Conservation (phyloP, 768 basidiomycete genomes). For the Mycena belliarum region DNA sequence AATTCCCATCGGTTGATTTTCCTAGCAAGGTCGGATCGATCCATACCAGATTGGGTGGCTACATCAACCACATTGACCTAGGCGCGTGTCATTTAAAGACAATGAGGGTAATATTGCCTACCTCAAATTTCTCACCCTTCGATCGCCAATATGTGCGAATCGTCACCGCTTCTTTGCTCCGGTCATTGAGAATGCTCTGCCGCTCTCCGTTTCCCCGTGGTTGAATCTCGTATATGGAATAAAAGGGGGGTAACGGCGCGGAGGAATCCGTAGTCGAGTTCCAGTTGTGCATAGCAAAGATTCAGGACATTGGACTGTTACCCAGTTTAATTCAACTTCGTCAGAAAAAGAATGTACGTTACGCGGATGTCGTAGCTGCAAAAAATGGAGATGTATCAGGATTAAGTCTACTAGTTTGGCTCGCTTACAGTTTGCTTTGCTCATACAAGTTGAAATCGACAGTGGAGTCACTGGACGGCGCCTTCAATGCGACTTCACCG, state of each 20-base stretch:
- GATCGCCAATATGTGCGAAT: conserved; percentile 34
- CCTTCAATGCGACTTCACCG: conserved; percentile 37
- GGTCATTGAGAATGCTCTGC: conserved; percentile 32
- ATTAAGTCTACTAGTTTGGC: background rate
- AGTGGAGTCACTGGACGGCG: conserved; percentile 36
- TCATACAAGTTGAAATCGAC: conserved; percentile 44
- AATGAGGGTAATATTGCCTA: background rate
- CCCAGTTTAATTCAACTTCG: background rate
- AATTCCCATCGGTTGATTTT: conserved; percentile 43
- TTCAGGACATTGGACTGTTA: conserved; percentile 41
- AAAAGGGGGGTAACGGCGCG: conserved; percentile 50
- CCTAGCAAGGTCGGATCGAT: conserved; percentile 34
- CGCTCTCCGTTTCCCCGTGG: conserved; percentile 27
- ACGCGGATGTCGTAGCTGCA: conserved; percentile 39
- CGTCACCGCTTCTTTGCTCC: conserved; percentile 31
- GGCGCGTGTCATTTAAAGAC: background rate
- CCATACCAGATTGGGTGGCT: conserved; percentile 28
- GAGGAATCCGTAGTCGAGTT: conserved; percentile 45
- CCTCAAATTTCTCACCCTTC: conserved; percentile 10
- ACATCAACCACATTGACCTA: conserved; percentile 39
- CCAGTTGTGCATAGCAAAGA: conserved; percentile 47
- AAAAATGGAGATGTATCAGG: background rate
- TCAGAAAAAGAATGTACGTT: background rate
- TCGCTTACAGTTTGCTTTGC: conserved; percentile 38
- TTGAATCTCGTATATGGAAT: conserved; percentile 41